Evolutionary conservation across 495 filamentous ascomycete species (phyloP).

Genomic region (Hyaloscypha finlandica): DNA sequence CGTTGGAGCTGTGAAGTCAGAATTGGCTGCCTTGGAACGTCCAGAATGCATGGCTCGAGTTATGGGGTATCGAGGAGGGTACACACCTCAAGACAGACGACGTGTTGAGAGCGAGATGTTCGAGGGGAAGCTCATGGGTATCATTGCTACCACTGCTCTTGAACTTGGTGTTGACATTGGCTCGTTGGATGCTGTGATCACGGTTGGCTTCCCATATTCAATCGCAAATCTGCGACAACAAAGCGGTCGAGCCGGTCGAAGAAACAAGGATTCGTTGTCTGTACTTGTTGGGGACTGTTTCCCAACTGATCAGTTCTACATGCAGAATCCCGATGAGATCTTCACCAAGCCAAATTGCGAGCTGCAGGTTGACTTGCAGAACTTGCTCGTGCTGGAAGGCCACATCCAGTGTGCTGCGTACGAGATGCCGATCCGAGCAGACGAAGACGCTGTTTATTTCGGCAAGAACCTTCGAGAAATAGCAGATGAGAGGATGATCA

Average conservation of each 20-base stretch:
- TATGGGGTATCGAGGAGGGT: slow-evolving; percentile 96
- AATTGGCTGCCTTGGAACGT: slow-evolving; percentile 71
- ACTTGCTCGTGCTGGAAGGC: slow-evolving; percentile 88
- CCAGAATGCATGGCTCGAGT: slow-evolving; percentile 74
- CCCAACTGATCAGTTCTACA: slow-evolving; percentile 93
- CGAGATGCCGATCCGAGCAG: slow-evolving; percentile 85
- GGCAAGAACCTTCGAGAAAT: slow-evolving; percentile 70
- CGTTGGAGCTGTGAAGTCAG: slow-evolving; percentile 74
- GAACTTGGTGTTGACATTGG: slow-evolving; percentile 97
- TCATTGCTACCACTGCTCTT: slow-evolving; percentile 90
- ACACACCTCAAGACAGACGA: slow-evolving; percentile 90
- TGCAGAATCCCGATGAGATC: slow-evolving; percentile 96
- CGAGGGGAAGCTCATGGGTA: slow-evolving; percentile 88
- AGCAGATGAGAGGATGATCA: slow-evolving; percentile 72
- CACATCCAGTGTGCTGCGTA: slow-evolving; percentile 95
- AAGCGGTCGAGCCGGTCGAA: slow-evolving; percentile 86
- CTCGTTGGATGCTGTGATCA: slow-evolving; percentile 90
- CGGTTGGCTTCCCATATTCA: slow-evolving; percentile 91
- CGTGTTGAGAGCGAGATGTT: slow-evolving; percentile 97
- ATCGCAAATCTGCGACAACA: slow-evolving; percentile 95
- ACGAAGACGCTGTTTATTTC: slow-evolving; percentile 79
- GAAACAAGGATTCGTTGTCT: slow-evolving; percentile 92
- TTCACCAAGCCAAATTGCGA: slow-evolving; percentile 90
- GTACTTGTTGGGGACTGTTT: slow-evolving; percentile 91
- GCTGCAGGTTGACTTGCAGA: slow-evolving; percentile 85